phyloP scores from a whole-genome alignment of 2,329 filamentous ascomycete genomes.

The Phyllosticta paracitricarpa region DNA sequence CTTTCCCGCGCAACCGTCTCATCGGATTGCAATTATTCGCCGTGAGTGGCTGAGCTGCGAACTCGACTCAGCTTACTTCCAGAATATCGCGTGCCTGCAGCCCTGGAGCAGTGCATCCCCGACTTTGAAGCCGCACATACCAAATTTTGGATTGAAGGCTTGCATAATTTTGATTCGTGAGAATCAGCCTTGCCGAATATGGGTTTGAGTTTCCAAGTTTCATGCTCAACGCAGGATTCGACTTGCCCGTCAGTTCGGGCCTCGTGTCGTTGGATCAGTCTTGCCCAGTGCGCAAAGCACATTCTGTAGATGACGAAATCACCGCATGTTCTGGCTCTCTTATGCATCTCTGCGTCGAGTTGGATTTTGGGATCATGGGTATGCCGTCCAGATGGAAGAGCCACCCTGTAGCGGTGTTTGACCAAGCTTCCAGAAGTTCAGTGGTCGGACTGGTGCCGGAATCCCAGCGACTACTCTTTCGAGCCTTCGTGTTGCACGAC shows the following conservation, averaged over 20 bases:
- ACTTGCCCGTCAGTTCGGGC: neutral
- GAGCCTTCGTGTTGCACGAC: neutral
- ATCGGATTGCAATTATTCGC: neutral
- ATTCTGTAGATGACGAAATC: neutral
- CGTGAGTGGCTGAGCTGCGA: neutral
- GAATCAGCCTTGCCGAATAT: neutral
- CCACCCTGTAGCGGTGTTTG: neutral
- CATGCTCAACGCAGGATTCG: neutral
- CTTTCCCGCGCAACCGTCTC: neutral
- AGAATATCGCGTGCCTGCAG: neutral
- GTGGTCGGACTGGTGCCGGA: neutral
- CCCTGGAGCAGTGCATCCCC: neutral
- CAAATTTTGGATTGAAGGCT: neutral
- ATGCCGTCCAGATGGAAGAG: neutral
- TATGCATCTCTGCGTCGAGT: neutral
- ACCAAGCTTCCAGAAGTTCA: neutral
- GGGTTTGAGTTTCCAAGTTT: neutral
- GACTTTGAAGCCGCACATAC: neutral
- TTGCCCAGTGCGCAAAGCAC: neutral
- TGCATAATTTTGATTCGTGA: neutral
- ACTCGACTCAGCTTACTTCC: neutral
- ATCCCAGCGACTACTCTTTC: neutral
- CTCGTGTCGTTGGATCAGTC: neutral
- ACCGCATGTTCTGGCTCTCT: neutral
- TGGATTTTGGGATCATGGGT: neutral